Evolutionary conservation across 441 rosid genomes (phyloP).

Genomic region (Gossypium trilobum): DNA sequence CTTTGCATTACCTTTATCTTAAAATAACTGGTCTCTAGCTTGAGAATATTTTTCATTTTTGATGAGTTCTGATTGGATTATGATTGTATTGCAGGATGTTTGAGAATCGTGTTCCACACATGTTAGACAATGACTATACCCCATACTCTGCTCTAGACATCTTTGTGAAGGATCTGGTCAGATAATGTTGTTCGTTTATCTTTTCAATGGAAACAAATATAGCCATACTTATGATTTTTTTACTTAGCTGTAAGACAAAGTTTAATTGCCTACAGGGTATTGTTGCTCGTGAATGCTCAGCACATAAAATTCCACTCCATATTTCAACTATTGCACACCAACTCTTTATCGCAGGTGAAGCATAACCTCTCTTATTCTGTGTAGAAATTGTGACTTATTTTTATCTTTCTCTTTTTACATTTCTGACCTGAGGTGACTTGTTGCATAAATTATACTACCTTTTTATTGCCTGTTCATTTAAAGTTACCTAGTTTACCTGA

Average conservation of each 20-base stretch:
- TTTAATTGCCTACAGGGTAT: conserved; percentile 54
- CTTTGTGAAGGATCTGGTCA: conserved; percentile 94
- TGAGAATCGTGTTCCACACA: conserved; percentile 96
- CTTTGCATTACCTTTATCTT: background rate
- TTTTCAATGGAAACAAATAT: background rate
- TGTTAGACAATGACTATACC: conserved; percentile 88
- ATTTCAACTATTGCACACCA: conserved; percentile 76
- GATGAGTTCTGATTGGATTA: background rate
- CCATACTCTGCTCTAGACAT: conserved; percentile 95
- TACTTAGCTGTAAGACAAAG: conserved; percentile 1
- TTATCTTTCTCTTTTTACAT: background rate
- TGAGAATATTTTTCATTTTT: background rate
- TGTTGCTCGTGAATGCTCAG: conserved; percentile 69
- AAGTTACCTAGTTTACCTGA: background rate
- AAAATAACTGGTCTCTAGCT: background rate
- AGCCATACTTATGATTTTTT: background rate
- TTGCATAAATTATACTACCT: background rate
- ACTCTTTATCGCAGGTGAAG: conserved; percentile 68
- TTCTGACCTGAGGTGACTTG: conserved; percentile 5
- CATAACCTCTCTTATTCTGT: background rate
- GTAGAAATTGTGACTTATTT: background rate
- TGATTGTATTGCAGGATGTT: conserved; percentile 69
- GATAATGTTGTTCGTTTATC: conserved; percentile 18
- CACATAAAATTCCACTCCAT: conserved; percentile 74
- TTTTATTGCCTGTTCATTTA: background rate